Evolutionary conservation across 495 filamentous ascomycete species (phyloP).

Genomic region (Evansstolkia leycettana): DNA sequence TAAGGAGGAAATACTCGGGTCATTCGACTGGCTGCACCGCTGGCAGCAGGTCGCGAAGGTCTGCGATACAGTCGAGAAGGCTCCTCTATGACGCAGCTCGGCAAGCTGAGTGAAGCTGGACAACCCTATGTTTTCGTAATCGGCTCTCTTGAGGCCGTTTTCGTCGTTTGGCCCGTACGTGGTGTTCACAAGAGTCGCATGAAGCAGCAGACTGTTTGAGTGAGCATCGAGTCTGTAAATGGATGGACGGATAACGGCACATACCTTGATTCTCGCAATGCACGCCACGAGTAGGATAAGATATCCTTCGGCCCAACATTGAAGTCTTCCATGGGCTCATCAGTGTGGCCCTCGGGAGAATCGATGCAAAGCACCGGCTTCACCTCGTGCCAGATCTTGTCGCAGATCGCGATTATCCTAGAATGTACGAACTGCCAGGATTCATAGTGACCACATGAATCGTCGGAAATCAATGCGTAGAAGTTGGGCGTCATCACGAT

Average conservation of each 20-base stretch:
- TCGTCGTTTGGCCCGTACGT: conserved; percentile 24
- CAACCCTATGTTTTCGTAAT: conserved; percentile 45
- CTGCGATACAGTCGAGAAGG: conserved; percentile 84
- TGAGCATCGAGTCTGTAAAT: too few relatives aligned
- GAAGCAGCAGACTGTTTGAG: conserved; percentile 42
- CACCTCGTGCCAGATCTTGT: conserved; percentile 61
- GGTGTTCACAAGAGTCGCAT: conserved; percentile 24
- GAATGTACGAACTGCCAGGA: conserved; percentile 36
- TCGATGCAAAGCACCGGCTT: conserved; percentile 73
- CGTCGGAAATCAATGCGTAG: conserved; percentile 15
- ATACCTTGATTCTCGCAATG: conserved; percentile 81
- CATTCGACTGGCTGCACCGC: conserved; percentile 39
- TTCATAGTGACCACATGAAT: conserved; percentile 3
- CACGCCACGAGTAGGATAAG: conserved; percentile 86
- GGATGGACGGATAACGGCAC: too few relatives aligned
- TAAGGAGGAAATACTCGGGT: conserved; percentile 27
- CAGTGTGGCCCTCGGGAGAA: conserved; percentile 78
- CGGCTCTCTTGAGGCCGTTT: conserved; percentile 18
- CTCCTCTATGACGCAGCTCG: conserved; percentile 77
- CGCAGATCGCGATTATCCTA: conserved; percentile 43
- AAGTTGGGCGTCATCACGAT: conserved; percentile 28
- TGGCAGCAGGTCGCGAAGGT: conserved; percentile 73
- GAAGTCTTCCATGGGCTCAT: conserved; percentile 57
- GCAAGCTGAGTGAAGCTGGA: conserved; percentile 71
- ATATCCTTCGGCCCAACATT: conserved; percentile 68